Evolutionary conservation across 108 stramenopile genomes (phyloP).

Genomic region (Aurantiochytrium sp.): DNA sequence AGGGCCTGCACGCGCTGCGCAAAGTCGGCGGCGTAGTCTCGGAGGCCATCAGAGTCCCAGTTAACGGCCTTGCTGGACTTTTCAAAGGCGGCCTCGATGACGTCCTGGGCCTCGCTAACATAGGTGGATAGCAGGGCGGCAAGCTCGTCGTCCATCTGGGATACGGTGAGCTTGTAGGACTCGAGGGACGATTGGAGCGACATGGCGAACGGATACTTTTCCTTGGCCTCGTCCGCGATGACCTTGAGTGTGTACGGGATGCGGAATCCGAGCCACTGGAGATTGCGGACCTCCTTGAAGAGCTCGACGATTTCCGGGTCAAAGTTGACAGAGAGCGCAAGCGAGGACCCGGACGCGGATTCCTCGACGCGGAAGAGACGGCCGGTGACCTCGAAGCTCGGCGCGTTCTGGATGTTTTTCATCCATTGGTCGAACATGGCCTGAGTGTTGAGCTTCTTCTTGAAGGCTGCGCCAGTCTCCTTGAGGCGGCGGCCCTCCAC

Average conservation of each 20-base stretch:
- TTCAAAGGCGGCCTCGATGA: constrained; percentile 66
- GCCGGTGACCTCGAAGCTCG: constrained; percentile 36
- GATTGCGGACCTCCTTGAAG: constrained; percentile 86
- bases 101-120: constrained; percentile 66
- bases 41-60: constrained; percentile 71
- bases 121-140: constrained; percentile 74
- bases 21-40: constrained; percentile 75
- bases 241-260: constrained; percentile 50
- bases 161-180: constrained; percentile 70
- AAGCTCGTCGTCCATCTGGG: constrained; percentile 64
- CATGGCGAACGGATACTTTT: constrained; percentile 57
- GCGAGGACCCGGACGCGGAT: constrained; percentile 14
- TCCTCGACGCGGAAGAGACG: constrained; percentile 7
- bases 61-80: constrained; percentile 68
- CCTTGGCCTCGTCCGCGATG: constrained; percentile 44
- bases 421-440: constrained; percentile 77
- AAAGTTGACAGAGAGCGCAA: constrained; percentile 82
- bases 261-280: constrained; percentile 88
- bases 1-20: constrained; percentile 74
- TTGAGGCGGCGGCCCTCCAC: constrained; percentile 86
- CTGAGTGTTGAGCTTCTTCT: constrained; percentile 81
- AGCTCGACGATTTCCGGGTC: constrained; percentile 81
- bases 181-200: constrained; percentile 81
- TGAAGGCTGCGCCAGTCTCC: constrained; percentile 81
- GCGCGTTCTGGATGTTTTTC: constrained; percentile 61